phyloP scores from a whole-genome alignment of 2,329 filamentous ascomycete genomes.

The Cercospora citrullina region DNA sequence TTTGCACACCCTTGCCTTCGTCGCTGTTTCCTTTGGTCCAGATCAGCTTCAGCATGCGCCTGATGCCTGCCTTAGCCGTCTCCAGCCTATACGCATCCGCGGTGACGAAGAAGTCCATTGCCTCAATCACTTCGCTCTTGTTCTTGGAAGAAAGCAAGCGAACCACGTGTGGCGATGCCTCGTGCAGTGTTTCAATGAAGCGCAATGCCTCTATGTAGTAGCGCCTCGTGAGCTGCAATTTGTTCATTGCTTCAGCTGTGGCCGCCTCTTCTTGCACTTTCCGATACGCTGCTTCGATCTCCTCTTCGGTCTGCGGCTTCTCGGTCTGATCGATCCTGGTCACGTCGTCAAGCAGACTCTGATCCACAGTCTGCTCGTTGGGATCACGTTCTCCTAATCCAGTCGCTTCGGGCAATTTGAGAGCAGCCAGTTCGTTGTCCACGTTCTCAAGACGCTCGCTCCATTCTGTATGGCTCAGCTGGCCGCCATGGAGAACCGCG shows the following conservation, averaged over 20 bases:
- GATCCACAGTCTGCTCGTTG: slow-evolving; percentile 70
- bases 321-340: slow-evolving; percentile 72
- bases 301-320: slow-evolving; percentile 73
- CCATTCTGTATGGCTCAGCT: slow-evolving; percentile 85
- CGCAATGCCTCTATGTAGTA: slow-evolving; percentile 92
- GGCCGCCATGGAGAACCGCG: slow-evolving; percentile 83
- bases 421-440: slow-evolving; percentile 74
- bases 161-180: slow-evolving; percentile 75
- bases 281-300: slow-evolving; percentile 69
- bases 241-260: slow-evolving; percentile 82
- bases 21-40: slow-evolving; percentile 99
- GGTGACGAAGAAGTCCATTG: slow-evolving; percentile 97
- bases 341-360: slow-evolving; percentile 79
- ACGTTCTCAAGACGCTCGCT: slow-evolving; percentile 76
- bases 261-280: slow-evolving; percentile 85
- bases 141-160: slow-evolving; percentile 92
- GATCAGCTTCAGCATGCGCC: slow-evolving; percentile 92
- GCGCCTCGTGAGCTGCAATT: slow-evolving; percentile 80
- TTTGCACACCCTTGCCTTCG: slow-evolving; percentile 96
- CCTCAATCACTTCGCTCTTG: slow-evolving; percentile 97
- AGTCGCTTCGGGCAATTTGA: slow-evolving; percentile 79
- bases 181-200: slow-evolving; percentile 89
- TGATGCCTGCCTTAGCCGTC: slow-evolving; percentile 86
- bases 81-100: slow-evolving; percentile 96
- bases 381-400: slow-evolving; percentile 67